Conservation (phyloP, 768 basidiomycete genomes). For the Trichaptum fuscoviolaceum region DNA sequence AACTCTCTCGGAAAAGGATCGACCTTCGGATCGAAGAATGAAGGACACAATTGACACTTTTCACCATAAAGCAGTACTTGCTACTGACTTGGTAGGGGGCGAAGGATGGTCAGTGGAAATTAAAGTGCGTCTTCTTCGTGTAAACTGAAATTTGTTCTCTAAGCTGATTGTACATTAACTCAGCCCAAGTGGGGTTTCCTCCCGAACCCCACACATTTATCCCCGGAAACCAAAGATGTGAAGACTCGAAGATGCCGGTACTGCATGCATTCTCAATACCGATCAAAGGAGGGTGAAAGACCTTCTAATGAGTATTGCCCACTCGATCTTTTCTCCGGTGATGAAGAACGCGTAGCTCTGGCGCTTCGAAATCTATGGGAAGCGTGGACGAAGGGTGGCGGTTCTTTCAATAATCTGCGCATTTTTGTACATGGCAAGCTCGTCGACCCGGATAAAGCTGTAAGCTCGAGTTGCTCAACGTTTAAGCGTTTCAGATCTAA, state of each 20-base stretch:
- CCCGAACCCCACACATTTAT: conserved; percentile 57
- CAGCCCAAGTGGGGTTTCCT: conserved; percentile 99
- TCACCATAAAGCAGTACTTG: conserved; percentile 58
- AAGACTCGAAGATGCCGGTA: conserved; percentile 82
- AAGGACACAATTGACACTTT: conserved; percentile 56
- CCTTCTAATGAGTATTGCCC: conserved; percentile 67
- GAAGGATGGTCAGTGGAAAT: conserved; percentile 76
- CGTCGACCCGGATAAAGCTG: conserved; percentile 55
- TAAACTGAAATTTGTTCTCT: neutral
- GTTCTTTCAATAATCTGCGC: conserved; percentile 74
- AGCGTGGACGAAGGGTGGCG: conserved; percentile 61
- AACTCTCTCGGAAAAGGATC: conserved; percentile 35
- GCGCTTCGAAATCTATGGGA: conserved; percentile 72
- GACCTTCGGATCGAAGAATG: conserved; percentile 52
- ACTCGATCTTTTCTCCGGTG: conserved; percentile 80
- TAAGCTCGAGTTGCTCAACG: conserved; percentile 7
- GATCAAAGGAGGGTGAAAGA: conserved; percentile 31
- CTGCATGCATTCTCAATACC: conserved; percentile 78
- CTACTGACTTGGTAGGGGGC: conserved; percentile 73
- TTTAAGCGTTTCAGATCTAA: neutral
- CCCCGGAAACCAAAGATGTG: conserved; percentile 44
- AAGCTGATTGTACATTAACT: neutral
- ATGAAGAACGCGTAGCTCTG: conserved; percentile 49
- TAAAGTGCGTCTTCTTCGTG: conserved; percentile 52
- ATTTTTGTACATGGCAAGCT: conserved; percentile 67